Evolutionary conservation across 2,329 filamentous ascomycete genomes (phyloP), one percentile per base, ranked within the genome.

Genomic region (Sclerotinia nivalis): DNA sequence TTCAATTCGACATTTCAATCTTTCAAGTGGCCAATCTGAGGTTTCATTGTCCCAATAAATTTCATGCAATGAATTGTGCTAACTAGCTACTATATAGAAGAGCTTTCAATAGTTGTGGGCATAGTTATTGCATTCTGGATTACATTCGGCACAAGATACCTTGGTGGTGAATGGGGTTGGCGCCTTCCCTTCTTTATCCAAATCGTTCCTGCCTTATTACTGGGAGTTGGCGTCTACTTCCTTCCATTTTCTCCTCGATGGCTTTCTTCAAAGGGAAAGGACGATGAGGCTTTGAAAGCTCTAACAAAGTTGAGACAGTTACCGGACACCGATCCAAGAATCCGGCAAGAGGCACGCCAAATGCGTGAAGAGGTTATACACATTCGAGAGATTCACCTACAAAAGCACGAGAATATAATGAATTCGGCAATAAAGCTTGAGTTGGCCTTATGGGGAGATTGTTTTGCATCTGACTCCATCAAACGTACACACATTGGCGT

Each of bases 301-400:
- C 72, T 88, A 10, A 78, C 80, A n/a, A 81, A 83, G 71, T 78
- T 88, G 10, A 83, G 86, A 15, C 80, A 81, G 45, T 78, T 87
- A 2, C 83, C 85, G 0, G 71, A 77, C 0, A 81, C 79, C 1
- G 86, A 89, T 71, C 74, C 79, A 10, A 80, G 85, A 5, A 81
- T 89, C 5, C 80, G 82, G 8, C 80, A 83, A 67, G 87, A 89
- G 73, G 82, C 80, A 71, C 73, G 81, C 43, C 83, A 84, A 40
- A 84, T 85, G 62, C 81, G 83, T 18, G 83, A 85, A 12, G 70
- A 72, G n/a, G 60, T 69, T 6, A n/a, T 10, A 13, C 68, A 64
- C 2, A 55, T 65, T 34, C 79, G 81, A 68, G 79, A 85, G 72
- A 77, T 82, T 64, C 80, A 80, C 70, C 78, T 70, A 50, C 80